Evolutionary conservation across 2,329 filamentous ascomycete species (phyloP).

Genomic region (Ophiostoma sp.): DNA sequence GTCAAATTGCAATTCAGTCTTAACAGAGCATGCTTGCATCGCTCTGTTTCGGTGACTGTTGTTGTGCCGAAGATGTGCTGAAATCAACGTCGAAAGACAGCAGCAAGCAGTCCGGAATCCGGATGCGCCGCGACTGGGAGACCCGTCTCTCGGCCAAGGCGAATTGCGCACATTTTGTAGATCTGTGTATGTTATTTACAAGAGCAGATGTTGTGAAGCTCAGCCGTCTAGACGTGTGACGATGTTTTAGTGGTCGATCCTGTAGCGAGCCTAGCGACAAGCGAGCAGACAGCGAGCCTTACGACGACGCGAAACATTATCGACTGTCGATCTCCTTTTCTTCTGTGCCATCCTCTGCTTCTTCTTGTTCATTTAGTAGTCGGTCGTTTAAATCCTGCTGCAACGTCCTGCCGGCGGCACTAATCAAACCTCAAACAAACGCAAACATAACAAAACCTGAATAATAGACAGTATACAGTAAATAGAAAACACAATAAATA

Average conservation of each 20-base stretch:
- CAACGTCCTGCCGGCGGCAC: too few relatives aligned
- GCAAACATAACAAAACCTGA: neutral
- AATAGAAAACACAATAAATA: neutral
- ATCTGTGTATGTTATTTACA: too few relatives aligned
- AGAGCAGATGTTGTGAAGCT: neutral
- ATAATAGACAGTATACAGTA: neutral
- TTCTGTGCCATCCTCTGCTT: too few relatives aligned
- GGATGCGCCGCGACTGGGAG: constrained; percentile 31
- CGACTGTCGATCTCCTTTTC: too few relatives aligned
- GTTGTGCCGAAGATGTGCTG: constrained; percentile 99
- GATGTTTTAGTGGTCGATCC: neutral
- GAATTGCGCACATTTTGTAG: constrained; percentile 34
- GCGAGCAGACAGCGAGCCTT: neutral
- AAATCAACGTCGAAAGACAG: constrained; percentile 51
- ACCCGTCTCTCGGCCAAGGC: constrained; percentile 20
- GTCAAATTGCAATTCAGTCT: constrained; percentile 98
- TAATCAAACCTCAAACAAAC: constrained; percentile 9
- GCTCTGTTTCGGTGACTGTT: constrained; percentile 61
- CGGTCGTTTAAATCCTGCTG: neutral
- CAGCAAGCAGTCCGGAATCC: constrained; percentile 38
- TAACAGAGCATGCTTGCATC: constrained; percentile 12
- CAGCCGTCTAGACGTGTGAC: too few relatives aligned
- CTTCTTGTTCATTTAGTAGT: too few relatives aligned
- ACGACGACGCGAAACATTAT: neutral
- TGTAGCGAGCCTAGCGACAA: neutral